Conservation (phyloP, 495 filamentous ascomycete species). For the Articulospora tetracladia region DNA sequence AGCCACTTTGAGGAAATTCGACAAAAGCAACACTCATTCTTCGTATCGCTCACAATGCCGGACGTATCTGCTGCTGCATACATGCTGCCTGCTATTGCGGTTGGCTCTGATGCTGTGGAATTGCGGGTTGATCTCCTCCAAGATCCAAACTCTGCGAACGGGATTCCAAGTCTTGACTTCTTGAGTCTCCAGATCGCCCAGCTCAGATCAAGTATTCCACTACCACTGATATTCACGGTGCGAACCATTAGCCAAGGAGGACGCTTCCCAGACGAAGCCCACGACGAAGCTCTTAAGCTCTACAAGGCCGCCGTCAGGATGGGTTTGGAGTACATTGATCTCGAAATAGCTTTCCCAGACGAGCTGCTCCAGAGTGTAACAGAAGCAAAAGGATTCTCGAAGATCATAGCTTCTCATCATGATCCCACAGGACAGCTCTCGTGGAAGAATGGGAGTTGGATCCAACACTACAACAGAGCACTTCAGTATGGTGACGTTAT, state of each 20-base stretch:
- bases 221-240: constrained; percentile 92
- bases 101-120: constrained; percentile 92
- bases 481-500: constrained; percentile 85
- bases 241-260: constrained; percentile 85
- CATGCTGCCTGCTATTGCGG: constrained; percentile 64
- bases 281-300: constrained; percentile 63
- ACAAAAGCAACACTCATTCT: constrained; percentile 79
- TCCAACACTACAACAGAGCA: constrained; percentile 80
- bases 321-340: constrained; percentile 87
- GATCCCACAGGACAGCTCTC: constrained; percentile 75
- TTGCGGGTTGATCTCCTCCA: constrained; percentile 87
- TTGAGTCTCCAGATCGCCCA: constrained; percentile 78
- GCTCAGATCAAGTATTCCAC: constrained; percentile 66
- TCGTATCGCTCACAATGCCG: constrained; percentile 85
- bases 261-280: constrained; percentile 75
- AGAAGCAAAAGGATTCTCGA: constrained; percentile 61
- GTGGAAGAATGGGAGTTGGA: constrained; percentile 88
- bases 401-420: constrained; percentile 93
- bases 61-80: constrained; percentile 59
- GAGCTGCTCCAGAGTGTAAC: constrained; percentile 63
- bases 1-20: constrained; percentile 61
- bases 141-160: constrained; percentile 58
- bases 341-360: constrained; percentile 86
- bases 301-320: constrained; percentile 76
- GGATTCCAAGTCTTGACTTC: constrained; percentile 65